Base-by-base conservation (phyloP, 371 early-diverging fungal species). In the Furculomyces boomerangus region DNA sequence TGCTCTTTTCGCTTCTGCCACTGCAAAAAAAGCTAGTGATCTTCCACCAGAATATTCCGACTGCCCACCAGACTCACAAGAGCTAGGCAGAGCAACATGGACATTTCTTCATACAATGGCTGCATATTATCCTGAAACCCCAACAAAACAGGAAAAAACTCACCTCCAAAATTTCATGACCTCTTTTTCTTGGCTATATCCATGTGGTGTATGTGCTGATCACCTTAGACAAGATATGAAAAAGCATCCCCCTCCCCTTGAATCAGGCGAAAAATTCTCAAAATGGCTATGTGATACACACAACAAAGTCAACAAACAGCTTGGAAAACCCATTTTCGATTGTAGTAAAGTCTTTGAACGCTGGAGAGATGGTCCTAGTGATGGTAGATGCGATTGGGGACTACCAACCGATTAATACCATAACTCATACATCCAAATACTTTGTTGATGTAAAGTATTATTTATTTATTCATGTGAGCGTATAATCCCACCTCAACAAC, bases 81-180 rank as follows among this genome's bases (percentile, higher is more conserved):
- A 80, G 46, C 83, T 99, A 16, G 99, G 99, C 30, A 71, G 83
- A 28, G 75, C 88, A 1, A 90, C 97, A 0, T 99, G 99, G 99
- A 92, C 94, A 2, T 86, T 98, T 57, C 71, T 99, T 39, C 99
- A 99, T 68, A 96, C 97, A 1, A 88, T 95, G 78, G 96, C 96
- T 13, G 91, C 97, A 0, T 93, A 93, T 68, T 99, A 94, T 65
- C 98, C 99, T 0, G 84, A 88, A 20, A 64, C 71, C 16, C 94
- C 99, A 0, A 79, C 84, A 0, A 58, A 65, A 1, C 66, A 72
- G 39, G 84, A 97, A 59, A 83, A 89, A 74, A 66, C 70, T 24
- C 74, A 76, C 52, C 86, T 90, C 81, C 56, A 68, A 53, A 61
- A 72, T 0, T 77, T 93, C 45, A 64, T 91, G 37, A 58, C 67